Base-by-base conservation (phyloP, 2,329 filamentous ascomycete genomes). In the Arthroderma uncinatum region DNA sequence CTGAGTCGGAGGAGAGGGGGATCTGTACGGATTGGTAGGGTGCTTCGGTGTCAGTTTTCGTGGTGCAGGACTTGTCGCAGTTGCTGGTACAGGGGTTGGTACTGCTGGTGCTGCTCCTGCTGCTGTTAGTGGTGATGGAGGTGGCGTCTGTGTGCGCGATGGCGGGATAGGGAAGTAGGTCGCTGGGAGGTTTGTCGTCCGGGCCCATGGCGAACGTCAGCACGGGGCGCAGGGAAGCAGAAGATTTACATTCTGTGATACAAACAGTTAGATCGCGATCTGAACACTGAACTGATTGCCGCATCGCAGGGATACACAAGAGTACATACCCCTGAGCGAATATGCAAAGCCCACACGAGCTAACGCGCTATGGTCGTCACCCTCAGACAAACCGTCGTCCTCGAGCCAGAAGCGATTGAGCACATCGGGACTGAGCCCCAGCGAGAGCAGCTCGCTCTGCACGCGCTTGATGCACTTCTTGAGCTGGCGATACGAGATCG, bases 401-500 rank as follows among this genome's bases (percentile, higher is more conserved):
- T 57, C 57, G 71, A 57, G 78, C 75, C 56, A 87, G 28, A 93
- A 77, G 58, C 81, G 79, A 50, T 82, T 78, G 57, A 94, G 74
- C 1, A 85, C 89, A 8, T 84, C 79, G 3, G 81, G 80, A 62
- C 88, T 85, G 30, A 94, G 80, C 6, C 89, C 89, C 12, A 92
- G 74, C 34, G 79, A 78, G 40, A 78, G 74, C 55, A 95, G 78
- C 74, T 95, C 88, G 54, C 76, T 74, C 62, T 85, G 82, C 53
- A 94, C 84, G 67, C 84, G 85, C 68, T 91, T 92, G 67, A 95
- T 85, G 71, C 87, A 88, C 74, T 94, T 95, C 73, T 95, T 95
- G 57, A 95, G 80, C 70, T 89, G 82, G 47, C 85, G 81, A 69
- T 95, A 95, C 2, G 87, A 88, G 60, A 95, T 87, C 53, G 89